Conservation (phyloP, 306 rosid species). For the Leucaena leucocephala region DNA sequence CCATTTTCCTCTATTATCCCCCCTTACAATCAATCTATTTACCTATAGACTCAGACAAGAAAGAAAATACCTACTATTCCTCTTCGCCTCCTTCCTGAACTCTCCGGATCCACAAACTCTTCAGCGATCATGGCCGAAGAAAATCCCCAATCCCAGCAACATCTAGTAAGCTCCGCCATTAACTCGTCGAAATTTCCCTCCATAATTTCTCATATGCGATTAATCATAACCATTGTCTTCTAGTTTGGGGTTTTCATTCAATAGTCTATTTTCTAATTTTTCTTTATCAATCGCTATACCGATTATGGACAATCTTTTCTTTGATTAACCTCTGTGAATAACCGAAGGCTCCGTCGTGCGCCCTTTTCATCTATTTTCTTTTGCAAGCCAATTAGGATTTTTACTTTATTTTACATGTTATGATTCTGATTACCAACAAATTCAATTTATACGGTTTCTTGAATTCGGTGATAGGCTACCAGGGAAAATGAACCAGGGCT, state of each 20-base stretch:
- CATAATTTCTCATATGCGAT: background rate
- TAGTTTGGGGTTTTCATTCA: background rate
- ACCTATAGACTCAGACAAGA: background rate
- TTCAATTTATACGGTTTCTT: background rate
- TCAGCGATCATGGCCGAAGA: slow-evolving; percentile 1
- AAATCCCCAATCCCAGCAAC: slow-evolving; percentile 3
- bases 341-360: background rate
- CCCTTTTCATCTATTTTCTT: background rate
- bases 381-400: background rate
- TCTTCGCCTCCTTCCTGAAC: background rate
- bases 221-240: background rate
- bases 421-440: background rate
- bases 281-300: background rate
- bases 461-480: slow-evolving; percentile 22
- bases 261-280: background rate
- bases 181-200: background rate
- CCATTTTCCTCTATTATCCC: background rate
- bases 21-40: background rate
- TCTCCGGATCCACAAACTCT: too few species aligned
- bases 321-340: background rate
- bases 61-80: background rate
- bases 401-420: background rate
- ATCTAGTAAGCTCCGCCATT: background rate
- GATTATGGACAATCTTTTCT: background rate
- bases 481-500: slow-evolving; percentile 26